These are phyloP conservation scores for Cinchona pubescens DNA, from an alignment of 257 asterid genomes.

Conservation along the genomic window DNA sequence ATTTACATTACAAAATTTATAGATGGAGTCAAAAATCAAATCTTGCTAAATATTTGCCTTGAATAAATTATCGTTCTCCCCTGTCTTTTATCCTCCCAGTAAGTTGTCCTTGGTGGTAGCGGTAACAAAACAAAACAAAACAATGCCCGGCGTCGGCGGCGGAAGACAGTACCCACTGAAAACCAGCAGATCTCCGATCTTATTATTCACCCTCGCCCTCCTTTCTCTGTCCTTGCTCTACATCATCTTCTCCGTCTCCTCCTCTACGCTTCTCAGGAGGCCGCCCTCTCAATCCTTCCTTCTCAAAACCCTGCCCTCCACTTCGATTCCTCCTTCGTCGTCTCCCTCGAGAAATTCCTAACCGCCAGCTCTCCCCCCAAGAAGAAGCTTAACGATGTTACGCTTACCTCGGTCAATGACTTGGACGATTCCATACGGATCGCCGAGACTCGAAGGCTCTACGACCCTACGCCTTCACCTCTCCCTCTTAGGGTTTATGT, in stretches of 20 bases:
- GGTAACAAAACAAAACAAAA: too few relatives aligned
- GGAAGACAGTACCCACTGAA: conserved; percentile 46
- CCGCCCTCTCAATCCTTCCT: conserved; percentile 22
- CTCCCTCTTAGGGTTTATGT: conserved; percentile 61
- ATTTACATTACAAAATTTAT: too few relatives aligned
- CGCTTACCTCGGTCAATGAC: conserved; percentile 22
- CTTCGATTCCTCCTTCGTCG: conserved; percentile 67
- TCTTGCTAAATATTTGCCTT: too few relatives aligned
- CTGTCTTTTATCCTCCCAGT: too few relatives aligned
- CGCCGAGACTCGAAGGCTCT: conserved; percentile 53
- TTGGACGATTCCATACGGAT: conserved; percentile 59
- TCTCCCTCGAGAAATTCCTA: conserved; percentile 78
- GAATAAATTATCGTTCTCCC: too few relatives aligned
- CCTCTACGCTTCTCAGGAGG: conserved; percentile 35
- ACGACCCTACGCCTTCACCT: conserved; percentile 31
- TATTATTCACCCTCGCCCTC: conserved; percentile 36
- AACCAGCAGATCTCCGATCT: conserved; percentile 47
- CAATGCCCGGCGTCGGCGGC: too few relatives aligned
- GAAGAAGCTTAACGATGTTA: conserved; percentile 12
- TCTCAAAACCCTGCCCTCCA: conserved; percentile 24
- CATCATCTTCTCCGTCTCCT: conserved; percentile 50
- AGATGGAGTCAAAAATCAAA: too few relatives aligned
- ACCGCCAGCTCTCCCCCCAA: conserved; percentile 35
- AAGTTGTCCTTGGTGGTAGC: too few relatives aligned
- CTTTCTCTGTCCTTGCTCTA: conserved; percentile 47